Conservation (phyloP, 495 filamentous ascomycete species). For the Penicillium turbatum region DNA sequence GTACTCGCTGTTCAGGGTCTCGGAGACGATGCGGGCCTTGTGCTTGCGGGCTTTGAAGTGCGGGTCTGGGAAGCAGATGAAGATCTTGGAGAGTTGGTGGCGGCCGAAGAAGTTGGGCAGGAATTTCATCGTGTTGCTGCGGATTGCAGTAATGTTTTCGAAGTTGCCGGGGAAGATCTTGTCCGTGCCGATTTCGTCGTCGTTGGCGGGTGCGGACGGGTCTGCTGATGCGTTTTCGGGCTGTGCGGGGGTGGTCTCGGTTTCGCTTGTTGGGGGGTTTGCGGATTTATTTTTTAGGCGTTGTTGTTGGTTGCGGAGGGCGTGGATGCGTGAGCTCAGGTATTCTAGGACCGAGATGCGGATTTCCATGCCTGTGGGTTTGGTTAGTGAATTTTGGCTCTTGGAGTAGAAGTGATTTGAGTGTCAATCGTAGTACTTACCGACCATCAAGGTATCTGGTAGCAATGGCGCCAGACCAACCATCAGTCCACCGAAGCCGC, state of each 20-base stretch:
- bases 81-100: constrained; percentile 76
- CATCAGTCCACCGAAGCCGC: constrained; percentile 88
- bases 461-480: constrained; percentile 78
- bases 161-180: constrained; percentile 48
- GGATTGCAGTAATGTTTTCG: constrained; percentile 80
- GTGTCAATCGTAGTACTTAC: no score
- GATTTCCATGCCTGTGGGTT: constrained; percentile 73
- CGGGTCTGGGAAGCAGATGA: constrained; percentile 97
- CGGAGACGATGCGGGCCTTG: constrained; percentile 90
- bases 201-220: constrained; percentile 29
- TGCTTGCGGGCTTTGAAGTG: constrained; percentile 98
- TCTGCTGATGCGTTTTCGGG: neutral
- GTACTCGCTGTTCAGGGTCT: constrained; percentile 85
- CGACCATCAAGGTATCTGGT: constrained; percentile 77
- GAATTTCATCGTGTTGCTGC: constrained; percentile 98
- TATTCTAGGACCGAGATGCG: constrained; percentile 83
- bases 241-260: constrained; percentile 2
- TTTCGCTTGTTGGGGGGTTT: neutral
- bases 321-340: constrained; percentile 78
- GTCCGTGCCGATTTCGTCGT: constrained; percentile 19
- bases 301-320: constrained; percentile 64
- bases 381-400: neutral
- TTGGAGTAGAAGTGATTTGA: no score
- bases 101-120: constrained; percentile 88
- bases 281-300: constrained; percentile 31